Evolutionary conservation across 352 stramenopile species (phyloP), one percentile per base, ranked within the genome.

Genomic region (Globisporangium spiculum): DNA sequence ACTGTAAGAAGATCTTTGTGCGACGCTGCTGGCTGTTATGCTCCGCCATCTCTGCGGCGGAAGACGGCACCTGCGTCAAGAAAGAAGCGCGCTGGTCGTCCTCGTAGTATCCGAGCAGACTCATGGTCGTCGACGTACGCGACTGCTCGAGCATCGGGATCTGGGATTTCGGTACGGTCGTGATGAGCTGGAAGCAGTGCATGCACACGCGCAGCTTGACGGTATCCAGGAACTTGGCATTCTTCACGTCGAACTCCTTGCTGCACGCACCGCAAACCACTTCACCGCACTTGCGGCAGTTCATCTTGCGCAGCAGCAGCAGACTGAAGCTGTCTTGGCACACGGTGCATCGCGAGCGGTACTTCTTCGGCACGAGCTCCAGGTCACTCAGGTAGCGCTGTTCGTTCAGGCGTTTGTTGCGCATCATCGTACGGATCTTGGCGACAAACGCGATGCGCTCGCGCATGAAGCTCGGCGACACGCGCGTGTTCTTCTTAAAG

Each of bases 261-360:
- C 80, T 91, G 58, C 88, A 96, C 0, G 84, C 84, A n/a, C 85
- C 87, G 58, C 88, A 96, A 12, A 96, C 87, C 12, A 96, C 88
- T 74, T 96, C 87, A 3, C 88, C 88, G 58, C 88, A 96, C 69
- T 96, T 96, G 41, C 88, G 82, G 67, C 88, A 96, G 67, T 91
- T 93, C 60, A 94, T 75, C 63, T 96, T 96, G 65, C 86, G 81
- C 54, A 94, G 67, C 63, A 93, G 57, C 71, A 96, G 68, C 46
- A 96, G 63, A n/a, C 80, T 88, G 72, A 96, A 96, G 55, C 83
- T 92, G 69, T 94, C 88, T 38, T 89, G 77, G 63, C 88, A 96
- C 16, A 96, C 87, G 0, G 78, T 75, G 63, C 88, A 96, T 34
- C 80, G 77, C 30, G 75, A 78, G 20, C 87, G 80, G 63, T 93